Conservation (phyloP, 139 green algal species). For the Chlamydomonas applanata region DNA sequence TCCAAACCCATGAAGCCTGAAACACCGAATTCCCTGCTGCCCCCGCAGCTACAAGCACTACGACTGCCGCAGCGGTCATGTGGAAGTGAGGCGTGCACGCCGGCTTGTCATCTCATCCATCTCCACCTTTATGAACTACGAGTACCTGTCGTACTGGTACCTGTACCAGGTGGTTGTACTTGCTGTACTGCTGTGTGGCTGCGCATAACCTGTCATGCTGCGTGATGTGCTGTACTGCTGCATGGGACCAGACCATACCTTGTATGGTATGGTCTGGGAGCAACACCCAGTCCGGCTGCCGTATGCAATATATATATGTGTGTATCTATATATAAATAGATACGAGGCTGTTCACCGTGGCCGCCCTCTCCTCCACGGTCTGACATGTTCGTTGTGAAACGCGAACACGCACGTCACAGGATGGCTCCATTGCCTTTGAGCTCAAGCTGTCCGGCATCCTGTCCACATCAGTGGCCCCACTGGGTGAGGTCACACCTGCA, state of each 20-base stretch:
- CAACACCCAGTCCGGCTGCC: too few species aligned
- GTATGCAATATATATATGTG: too few species aligned
- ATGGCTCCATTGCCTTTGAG: slow-evolving; percentile 80
- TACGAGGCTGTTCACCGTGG: too few species aligned
- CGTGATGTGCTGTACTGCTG: background rate
- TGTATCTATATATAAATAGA: too few species aligned
- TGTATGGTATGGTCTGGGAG: too few species aligned
- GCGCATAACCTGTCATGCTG: background rate
- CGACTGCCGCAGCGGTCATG: slow-evolving; percentile 15
- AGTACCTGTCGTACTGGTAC: slow-evolving; percentile 21
- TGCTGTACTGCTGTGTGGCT: background rate
- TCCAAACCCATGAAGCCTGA: too few species aligned
- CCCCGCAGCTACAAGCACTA: slow-evolving; percentile 10
- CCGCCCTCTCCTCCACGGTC: too few species aligned
- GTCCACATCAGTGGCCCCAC: slow-evolving; percentile 33
- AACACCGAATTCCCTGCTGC: too few species aligned
- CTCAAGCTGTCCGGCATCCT: slow-evolving; percentile 89
- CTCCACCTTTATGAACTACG: slow-evolving; percentile 22
- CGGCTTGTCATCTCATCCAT: slow-evolving; percentile 10
- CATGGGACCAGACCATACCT: too few species aligned
- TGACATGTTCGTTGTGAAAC: too few species aligned
- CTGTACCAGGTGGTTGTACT: slow-evolving; percentile 6
- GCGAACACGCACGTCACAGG: slow-evolving; percentile 39
- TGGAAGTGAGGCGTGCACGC: slow-evolving; percentile 6
- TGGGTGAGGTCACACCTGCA: slow-evolving; percentile 31